Base-by-base conservation (phyloP, 2,329 filamentous ascomycete genomes). In the Septoria petroselini region DNA sequence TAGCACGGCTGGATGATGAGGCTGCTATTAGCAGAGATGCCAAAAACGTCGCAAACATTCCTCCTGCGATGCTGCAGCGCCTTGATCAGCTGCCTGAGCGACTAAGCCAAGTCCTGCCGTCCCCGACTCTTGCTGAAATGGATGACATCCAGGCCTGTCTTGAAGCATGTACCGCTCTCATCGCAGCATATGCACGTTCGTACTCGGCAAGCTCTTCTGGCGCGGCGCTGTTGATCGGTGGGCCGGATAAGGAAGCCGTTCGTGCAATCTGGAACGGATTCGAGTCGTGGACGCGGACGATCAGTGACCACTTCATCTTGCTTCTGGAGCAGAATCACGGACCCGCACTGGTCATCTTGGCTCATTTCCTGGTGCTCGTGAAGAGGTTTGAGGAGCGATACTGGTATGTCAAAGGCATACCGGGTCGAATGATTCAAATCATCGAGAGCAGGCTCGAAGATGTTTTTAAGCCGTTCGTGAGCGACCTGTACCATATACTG, bases 101-200 rank as follows among this genome's bases (percentile, higher is more conserved):
- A 3, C 14, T 51, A 4, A 37, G 31, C 12, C 19, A 39, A 23
- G 40, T 44, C 29, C 18, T 41, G 14, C 37, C 21, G 11, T 25
- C 14, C 14, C 31, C 38, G 18, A 29, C 35, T 12, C 7, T 9
- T 17, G 18, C 23, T 9, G 31, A 46, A 11, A 30, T 43, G 7
- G 14, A 31, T 12, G 46, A 53, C n/a, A 17, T 43, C 7, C 45
- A 53, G 29, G 40, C 46, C 14, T 53, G 41, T 41, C 21, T 43
- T 14, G 27, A 40, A 17, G 52, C 52, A 14, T 42, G 39, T 25
- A 50, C 40, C 23, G 39, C 48, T 3, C 48, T 54, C 8, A 42
- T 50, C 21, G 38, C 52, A 23, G 41, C 52, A 7, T 54, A 34
- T 30, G 52, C 48, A 12, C 52, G 48, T 11, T 30, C 42, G 14